Base-by-base conservation (phyloP, 495 filamentous ascomycete genomes). In the Letharia columbiana region DNA sequence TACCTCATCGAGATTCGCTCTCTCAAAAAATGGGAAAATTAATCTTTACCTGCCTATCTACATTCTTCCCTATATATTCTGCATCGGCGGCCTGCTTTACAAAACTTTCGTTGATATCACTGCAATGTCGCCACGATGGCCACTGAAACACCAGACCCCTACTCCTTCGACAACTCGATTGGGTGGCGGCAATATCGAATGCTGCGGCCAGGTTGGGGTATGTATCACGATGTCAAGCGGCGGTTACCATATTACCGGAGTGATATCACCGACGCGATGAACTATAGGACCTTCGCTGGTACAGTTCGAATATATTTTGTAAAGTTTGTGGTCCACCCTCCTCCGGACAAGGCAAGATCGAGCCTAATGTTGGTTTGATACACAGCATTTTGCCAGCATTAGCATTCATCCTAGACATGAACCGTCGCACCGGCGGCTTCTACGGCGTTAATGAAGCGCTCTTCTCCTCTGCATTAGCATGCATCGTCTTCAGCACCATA, bases 381-480 rank as follows among this genome's bases (percentile, higher is more conserved):
- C 9, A 3, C 44, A 70, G 78, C 65, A 73, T 81, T n/a, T 67
- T 81, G 6, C 78, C 78, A 23, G 78, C 78, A 4, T 70, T 81
- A 4, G 78, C 78, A 23, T 81, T 81, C 71, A 66, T 69, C 39
- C 68, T 80, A 4, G 78, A 81, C 69, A 81, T 81, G 78, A 74
- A 71, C 60, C 64, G 67, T 1, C 68, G 71, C 42, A 81, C 78
- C 13, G 68, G 72, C 60, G 71, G 68, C 59, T 75, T 70, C 73
- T 81, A 76, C 62, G 78, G 78, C 45, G 73, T 81, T 65, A 81
- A 81, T 60, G 78, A 81, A 63, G 78, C 73, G 1, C 74, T 81
- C 33, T 70, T 81, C 28, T 70, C 78, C n/a, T 78, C 77, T 2
- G 78, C 75, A 3, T 66, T 81, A 3, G 78, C 68, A 8, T 72